A percentile compares a stretch with the other conserved stretches of the same genome.
Conservation (phyloP, 495 filamentous ascomycete genomes). For the Tuber borchii region DNA sequence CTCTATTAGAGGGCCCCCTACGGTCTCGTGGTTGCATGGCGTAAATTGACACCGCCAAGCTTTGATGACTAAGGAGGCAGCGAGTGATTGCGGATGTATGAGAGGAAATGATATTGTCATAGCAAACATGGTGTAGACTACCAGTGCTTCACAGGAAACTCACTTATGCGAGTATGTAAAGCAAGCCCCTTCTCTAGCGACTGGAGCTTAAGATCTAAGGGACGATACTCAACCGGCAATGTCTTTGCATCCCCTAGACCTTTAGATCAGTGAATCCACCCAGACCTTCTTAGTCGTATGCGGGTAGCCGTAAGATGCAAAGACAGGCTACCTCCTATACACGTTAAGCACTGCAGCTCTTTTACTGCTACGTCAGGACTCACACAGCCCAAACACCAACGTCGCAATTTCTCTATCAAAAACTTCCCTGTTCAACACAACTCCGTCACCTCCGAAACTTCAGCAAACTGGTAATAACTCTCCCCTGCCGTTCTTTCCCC, state of each 20-base stretch:
- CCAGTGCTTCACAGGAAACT: no score
- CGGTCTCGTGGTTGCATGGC: background rate
- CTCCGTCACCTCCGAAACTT: background rate
- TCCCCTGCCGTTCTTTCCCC: background rate
- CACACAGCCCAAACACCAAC: background rate
- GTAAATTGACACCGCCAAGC: constrained; percentile 22
- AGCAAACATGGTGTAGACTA: no score
- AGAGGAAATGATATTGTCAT: no score
- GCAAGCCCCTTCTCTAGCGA: background rate
- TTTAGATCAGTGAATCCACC: background rate
- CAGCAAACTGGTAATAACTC: background rate
- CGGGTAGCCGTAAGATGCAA: no score
- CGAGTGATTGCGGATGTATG: background rate
- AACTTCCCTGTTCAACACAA: background rate
- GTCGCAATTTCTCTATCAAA: background rate
- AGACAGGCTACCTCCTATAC: no score
- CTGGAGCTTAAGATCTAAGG: background rate
- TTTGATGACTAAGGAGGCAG: background rate
- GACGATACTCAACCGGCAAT: background rate
- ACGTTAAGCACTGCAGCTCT: background rate
- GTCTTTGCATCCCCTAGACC: background rate
- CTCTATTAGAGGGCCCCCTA: background rate
- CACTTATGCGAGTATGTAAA: background rate
- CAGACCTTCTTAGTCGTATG: background rate
- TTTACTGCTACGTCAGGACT: background rate